Conservation (phyloP, 352 stramenopile species). For the Globisporangium spiculum region DNA sequence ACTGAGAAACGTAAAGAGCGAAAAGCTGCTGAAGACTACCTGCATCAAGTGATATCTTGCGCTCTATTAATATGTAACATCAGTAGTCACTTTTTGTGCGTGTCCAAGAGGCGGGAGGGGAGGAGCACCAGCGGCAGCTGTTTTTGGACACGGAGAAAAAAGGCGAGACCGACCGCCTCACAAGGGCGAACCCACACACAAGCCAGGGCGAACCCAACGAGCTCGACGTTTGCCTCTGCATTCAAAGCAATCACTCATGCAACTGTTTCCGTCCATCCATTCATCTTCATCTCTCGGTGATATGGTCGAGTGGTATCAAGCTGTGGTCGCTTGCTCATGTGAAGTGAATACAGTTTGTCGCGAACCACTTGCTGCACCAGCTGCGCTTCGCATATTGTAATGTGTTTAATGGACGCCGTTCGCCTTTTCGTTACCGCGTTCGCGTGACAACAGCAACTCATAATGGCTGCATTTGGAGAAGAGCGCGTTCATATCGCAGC, state of each 20-base stretch:
- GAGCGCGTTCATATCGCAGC: too few species aligned
- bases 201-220: too few species aligned
- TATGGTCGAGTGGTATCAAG: too few species aligned
- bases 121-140: constrained; percentile 8
- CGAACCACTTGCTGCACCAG: too few species aligned
- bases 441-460: too few species aligned
- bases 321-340: background rate
- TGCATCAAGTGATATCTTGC: constrained; percentile 1
- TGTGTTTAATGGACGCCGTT: too few species aligned
- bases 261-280: background rate
- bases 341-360: too few species aligned
- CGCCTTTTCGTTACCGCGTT: too few species aligned
- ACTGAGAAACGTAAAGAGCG: background rate
- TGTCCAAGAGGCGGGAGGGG: constrained; percentile 4
- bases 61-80: background rate
- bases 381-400: too few species aligned
- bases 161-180: background rate
- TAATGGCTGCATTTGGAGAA: too few species aligned
- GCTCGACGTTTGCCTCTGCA: too few species aligned
- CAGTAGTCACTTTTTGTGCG: background rate
- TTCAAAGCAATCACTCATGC: background rate
- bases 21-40: background rate
- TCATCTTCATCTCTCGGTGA: background rate
- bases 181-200: background rate
- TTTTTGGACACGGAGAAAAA: constrained; percentile 14